Evolutionary conservation across 2,329 filamentous ascomycete genomes (phyloP).

Genomic region (Colletotrichum sansevieriae): DNA sequence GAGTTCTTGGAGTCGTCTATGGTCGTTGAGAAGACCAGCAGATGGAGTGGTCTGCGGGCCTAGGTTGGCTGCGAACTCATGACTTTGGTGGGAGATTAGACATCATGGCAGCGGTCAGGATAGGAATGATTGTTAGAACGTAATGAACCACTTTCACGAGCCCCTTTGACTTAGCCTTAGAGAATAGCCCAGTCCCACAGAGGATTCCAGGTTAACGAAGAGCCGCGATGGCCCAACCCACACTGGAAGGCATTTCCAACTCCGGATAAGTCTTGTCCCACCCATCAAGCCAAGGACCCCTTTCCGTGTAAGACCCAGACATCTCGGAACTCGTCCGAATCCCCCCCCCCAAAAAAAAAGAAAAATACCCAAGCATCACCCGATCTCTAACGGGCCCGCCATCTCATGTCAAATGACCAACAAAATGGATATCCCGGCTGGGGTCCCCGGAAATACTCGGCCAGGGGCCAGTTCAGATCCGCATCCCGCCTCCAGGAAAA

Average conservation of each 20-base stretch:
- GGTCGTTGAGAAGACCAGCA: slow-evolving; percentile 36
- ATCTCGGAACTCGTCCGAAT: slow-evolving; percentile 29
- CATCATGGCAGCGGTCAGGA: background rate
- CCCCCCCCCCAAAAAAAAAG: slow-evolving; percentile 13
- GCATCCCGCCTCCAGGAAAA: background rate
- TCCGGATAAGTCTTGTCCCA: background rate
- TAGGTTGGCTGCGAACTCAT: background rate
- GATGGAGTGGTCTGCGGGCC: slow-evolving; percentile 34
- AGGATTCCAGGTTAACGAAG: background rate
- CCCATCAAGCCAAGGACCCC: background rate
- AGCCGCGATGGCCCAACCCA: background rate
- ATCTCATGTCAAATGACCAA: slow-evolving; percentile 28
- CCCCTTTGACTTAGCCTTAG: background rate
- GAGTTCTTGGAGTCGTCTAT: slow-evolving; percentile 42
- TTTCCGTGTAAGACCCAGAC: background rate
- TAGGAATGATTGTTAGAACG: background rate
- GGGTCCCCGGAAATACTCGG: slow-evolving; percentile 30
- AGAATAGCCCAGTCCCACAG: background rate
- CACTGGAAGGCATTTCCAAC: background rate
- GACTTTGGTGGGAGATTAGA: background rate
- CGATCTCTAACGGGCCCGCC: slow-evolving; percentile 4
- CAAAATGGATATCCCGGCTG: slow-evolving; percentile 6
- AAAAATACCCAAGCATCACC: background rate
- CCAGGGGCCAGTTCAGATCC: background rate
- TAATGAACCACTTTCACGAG: slow-evolving; percentile 13